A percentile compares a stretch with the other conserved stretches of the same genome.
phyloP scores from a whole-genome alignment of 108 stramenopile species.

The Nannochloropsis gaditana region DNA sequence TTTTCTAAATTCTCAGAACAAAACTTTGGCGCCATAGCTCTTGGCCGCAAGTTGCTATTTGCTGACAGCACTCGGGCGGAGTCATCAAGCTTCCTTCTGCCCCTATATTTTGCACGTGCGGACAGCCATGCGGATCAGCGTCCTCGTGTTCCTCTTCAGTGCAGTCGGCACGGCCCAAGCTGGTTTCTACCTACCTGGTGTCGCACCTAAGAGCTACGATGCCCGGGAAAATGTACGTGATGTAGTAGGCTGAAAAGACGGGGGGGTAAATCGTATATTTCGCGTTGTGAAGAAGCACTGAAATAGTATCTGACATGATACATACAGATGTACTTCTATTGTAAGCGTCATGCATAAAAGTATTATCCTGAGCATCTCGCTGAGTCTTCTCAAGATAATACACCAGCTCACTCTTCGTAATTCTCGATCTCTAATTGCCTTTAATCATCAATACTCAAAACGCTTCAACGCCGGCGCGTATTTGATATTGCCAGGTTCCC shows the following conservation, averaged over 20 bases:
- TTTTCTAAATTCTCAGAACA: too few species aligned
- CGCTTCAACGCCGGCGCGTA: too few species aligned
- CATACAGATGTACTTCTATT: too few species aligned
- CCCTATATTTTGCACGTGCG: neutral
- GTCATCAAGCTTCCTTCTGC: neutral
- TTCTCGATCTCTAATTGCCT: too few species aligned
- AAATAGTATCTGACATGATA: neutral
- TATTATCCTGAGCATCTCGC: too few species aligned
- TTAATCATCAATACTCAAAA: too few species aligned
- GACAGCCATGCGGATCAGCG: neutral
- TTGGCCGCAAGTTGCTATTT: too few species aligned
- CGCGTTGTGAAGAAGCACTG: neutral
- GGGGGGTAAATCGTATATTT: neutral
- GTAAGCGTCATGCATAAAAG: too few species aligned
- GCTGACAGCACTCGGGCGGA: too few species aligned
- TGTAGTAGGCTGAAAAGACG: neutral
- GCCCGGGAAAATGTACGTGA: constrained; percentile 28
- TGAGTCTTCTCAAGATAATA: too few species aligned
- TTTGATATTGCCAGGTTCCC: constrained; percentile 35
- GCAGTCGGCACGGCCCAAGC: neutral
- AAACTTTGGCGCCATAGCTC: too few species aligned
- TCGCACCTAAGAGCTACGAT: constrained; percentile 34
- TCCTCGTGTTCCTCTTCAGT: neutral
- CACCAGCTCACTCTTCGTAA: too few species aligned
- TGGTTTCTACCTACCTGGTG: constrained; percentile 43